Percentiles rank a stretch among this genome's conserved stretches.
Evolutionary conservation across 805 yeast species (phyloP).

Genomic region (Metschnikowia koreensis): DNA sequence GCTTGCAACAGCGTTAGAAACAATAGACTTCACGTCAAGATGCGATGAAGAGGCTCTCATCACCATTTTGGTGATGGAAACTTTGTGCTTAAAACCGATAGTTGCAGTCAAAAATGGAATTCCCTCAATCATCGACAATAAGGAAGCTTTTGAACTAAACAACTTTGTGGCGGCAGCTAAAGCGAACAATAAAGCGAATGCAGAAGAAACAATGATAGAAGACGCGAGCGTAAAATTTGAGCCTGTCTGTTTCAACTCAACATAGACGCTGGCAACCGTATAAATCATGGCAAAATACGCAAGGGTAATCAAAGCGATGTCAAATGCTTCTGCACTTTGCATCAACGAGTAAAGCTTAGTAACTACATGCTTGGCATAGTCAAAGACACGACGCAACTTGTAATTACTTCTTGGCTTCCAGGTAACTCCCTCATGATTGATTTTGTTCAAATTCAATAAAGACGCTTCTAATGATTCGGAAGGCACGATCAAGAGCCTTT

Average conservation of each 20-base stretch:
- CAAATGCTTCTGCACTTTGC: conserved; percentile 79
- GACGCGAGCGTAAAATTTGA: conserved; percentile 86
- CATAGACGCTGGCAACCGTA: conserved; percentile 70
- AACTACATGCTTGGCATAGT: conserved; percentile 43
- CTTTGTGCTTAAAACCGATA: conserved; percentile 87
- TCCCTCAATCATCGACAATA: conserved; percentile 81
- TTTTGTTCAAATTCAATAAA: conserved; percentile 24
- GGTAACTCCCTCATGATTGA: conserved; percentile 43
- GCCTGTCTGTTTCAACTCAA: conserved; percentile 74
- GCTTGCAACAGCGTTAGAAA: conserved; percentile 41
- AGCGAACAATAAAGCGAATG: conserved; percentile 82
- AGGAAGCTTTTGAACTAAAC: conserved; percentile 60
- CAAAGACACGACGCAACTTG: conserved; percentile 55
- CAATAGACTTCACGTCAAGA: conserved; percentile 42
- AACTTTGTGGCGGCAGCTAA: conserved; percentile 54
- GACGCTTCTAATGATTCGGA: conserved; percentile 26
- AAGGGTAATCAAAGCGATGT: conserved; percentile 69
- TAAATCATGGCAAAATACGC: conserved; percentile 90
- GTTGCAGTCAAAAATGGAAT: conserved; percentile 90
- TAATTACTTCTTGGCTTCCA: conserved; percentile 64
- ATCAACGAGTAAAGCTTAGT: conserved; percentile 45
- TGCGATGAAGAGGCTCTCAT: conserved; percentile 37
- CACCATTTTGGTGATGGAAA: conserved; percentile 64
- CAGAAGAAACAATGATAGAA: conserved; percentile 73
- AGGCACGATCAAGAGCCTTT: conserved; percentile 41